A percentile compares a stretch with the other conserved stretches of the same genome.
These are phyloP conservation scores for Coniella vitis DNA, from an alignment of 2,329 filamentous ascomycete genomes.

Conservation along the genomic window DNA sequence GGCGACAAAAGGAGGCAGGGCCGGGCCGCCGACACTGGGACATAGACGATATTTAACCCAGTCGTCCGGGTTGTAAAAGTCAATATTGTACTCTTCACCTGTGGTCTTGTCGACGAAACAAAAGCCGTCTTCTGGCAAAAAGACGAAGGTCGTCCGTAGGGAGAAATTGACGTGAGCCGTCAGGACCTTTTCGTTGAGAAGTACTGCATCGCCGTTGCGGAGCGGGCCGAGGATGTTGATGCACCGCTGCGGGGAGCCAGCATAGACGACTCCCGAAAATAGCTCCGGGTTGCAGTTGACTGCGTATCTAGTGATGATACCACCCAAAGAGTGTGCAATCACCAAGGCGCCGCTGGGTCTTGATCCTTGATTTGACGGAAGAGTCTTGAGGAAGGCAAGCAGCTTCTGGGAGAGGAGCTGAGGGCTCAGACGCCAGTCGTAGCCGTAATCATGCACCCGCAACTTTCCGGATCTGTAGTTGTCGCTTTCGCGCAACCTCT, in stretches of 20 bases:
- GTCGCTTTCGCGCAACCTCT: constrained; percentile 64
- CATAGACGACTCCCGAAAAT: constrained; percentile 79
- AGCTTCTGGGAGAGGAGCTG: constrained; percentile 65
- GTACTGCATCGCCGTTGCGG: constrained; percentile 85
- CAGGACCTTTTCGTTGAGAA: constrained; percentile 81
- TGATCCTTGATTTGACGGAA: constrained; percentile 62
- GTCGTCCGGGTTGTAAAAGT: constrained; percentile 73
- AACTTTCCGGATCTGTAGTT: constrained; percentile 67
- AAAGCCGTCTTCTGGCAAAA: constrained; percentile 78
- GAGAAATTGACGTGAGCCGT: constrained; percentile 93
- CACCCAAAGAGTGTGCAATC: constrained; percentile 81
- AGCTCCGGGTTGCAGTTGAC: constrained; percentile 81
- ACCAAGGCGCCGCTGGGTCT: constrained; percentile 66
- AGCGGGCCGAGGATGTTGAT: constrained; percentile 88
- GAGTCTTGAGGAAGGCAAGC: constrained; percentile 62
- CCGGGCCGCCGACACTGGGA: constrained; percentile 62
- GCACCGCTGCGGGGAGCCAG: constrained; percentile 76
- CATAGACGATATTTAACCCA: constrained; percentile 77
- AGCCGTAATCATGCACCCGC: constrained; percentile 83
- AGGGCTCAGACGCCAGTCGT: constrained; percentile 89
- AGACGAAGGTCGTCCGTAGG: constrained; percentile 75
- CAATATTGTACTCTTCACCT: constrained; percentile 70
- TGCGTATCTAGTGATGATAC: constrained; percentile 79
- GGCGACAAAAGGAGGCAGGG: constrained; percentile 50
- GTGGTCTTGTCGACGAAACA: constrained; percentile 83